Base-by-base conservation (phyloP, 2,329 filamentous ascomycete genomes). In the Verruconis gallopava region DNA sequence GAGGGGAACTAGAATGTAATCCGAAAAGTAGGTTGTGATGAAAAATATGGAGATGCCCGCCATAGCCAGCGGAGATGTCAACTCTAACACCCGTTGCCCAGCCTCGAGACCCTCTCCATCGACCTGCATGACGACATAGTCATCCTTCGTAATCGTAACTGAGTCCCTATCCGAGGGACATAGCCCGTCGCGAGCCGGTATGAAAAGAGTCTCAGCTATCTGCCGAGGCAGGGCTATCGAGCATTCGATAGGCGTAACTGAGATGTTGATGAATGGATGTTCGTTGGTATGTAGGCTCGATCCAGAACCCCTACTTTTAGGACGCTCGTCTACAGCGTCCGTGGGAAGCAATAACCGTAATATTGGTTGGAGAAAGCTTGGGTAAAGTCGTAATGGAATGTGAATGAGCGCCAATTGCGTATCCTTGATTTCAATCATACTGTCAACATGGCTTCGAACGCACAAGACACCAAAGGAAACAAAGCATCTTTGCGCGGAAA, bases 21-120 rank as follows among this genome's bases (percentile, higher is more conserved):
- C 89, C 22, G 84, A 91, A 63, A 93, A 96, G 63, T 96, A 98
- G 21, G 86, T 95, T 3, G 89, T 95, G 59, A 95, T 93, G 71
- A 96, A 96, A 68, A 96, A 95, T 55, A 98, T 93, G 41, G 89
- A 84, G 72, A 96, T 91, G 51, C 85, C 85, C 38, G 89, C 89
- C 57, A 95, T 72, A 20, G 91, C 89, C 21, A 96, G 70, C 4
- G 89, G 91, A 41, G 80, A 88, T 5, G 88, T 95, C 47, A 98
- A 63, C 55, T 96, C 89, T 52, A 95, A 75, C 4, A 98, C 89
- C 43, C 88, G 76, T 51, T 88, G 85, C 4, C 86, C 88, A 6
- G 89, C 88, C 56, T 95, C 88, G 51, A 94, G 78, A 5, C 88
- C 86, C 51, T 88, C 82, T 48, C 84, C 86, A 47, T 85, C 85